These are phyloP conservation scores for Yarrowia bubula DNA, from an alignment of 805 yeast species.

Conservation along the genomic window DNA sequence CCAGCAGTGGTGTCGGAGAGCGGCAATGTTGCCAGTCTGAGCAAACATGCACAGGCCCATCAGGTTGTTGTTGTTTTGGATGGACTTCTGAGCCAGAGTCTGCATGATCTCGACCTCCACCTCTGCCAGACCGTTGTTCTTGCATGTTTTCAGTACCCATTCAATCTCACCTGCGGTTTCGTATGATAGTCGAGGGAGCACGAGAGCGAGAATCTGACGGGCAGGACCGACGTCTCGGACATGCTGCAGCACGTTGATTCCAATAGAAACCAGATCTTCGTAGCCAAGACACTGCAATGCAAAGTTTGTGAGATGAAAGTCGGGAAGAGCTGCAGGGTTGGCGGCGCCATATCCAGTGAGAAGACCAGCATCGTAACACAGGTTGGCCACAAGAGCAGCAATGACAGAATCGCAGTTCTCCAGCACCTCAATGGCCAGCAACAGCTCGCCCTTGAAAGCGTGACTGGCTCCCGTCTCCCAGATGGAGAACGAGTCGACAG, in stretches of 20 bases:
- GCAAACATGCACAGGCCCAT: conserved; percentile 36
- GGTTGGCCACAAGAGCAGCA: conserved; percentile 37
- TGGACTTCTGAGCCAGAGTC: conserved; percentile 20
- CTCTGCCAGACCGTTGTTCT: conserved; percentile 11
- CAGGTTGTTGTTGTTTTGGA: conserved; percentile 27
- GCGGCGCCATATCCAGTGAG: conserved; percentile 33
- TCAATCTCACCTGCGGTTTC: background rate
- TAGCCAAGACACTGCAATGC: conserved; percentile 27
- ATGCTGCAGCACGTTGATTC: background rate
- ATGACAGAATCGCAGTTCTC: conserved; percentile 35
- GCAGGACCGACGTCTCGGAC: background rate
- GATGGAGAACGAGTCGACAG: conserved; percentile 33
- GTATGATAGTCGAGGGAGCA: conserved; percentile 5
- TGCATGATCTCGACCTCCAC: background rate
- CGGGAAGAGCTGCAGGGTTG: conserved; percentile 13
- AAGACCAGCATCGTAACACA: conserved; percentile 35
- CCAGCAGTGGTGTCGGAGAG: conserved; percentile 34
- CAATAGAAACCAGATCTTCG: conserved; percentile 27
- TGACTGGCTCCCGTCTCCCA: conserved; percentile 38
- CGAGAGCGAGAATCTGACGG: conserved; percentile 12
- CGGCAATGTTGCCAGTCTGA: conserved; percentile 30
- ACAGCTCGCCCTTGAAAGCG: conserved; percentile 34
- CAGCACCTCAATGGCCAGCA: conserved; percentile 32
- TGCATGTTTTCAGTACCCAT: conserved; percentile 8
- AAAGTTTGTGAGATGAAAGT: conserved; percentile 26